Percentiles rank a stretch among this genome's conserved stretches.
Evolutionary conservation across 306 rosid genomes (phyloP).

Genomic region (Trifolium pratense): DNA sequence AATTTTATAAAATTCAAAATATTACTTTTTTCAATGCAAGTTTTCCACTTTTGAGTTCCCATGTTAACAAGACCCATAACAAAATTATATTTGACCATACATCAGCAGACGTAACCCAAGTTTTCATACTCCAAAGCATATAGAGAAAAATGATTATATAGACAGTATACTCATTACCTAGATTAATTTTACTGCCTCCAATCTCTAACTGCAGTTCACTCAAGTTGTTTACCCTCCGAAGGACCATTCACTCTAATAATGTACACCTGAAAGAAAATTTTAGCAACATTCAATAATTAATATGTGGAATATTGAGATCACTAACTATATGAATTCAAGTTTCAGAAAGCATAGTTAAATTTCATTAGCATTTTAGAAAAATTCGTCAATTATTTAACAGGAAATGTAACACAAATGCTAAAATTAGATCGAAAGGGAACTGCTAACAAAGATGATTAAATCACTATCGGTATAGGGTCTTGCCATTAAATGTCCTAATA

Average conservation of each 20-base stretch:
- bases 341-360: not conserved
- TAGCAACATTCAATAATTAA: constrained; percentile 29
- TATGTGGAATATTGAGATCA: not conserved
- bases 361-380: not conserved
- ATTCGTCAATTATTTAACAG: not conserved
- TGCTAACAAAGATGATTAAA: too few relatives aligned
- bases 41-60: too few relatives aligned
- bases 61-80: too few relatives aligned
- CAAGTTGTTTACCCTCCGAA: constrained; percentile 29
- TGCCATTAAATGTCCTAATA: not conserved
- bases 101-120: not conserved
- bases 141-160: not conserved
- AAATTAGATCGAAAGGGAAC: constrained; percentile 5
- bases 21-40: too few relatives aligned
- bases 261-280: constrained; percentile 57
- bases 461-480: not conserved
- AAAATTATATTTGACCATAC: constrained; percentile 1
- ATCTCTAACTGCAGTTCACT: constrained; percentile 35
- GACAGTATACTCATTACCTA: constrained; percentile 41
- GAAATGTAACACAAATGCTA: too few relatives aligned
- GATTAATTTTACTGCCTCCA: constrained; percentile 37
- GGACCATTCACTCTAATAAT: constrained; percentile 60
- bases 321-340: constrained; percentile 9
- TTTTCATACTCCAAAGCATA: not conserved
- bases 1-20: too few relatives aligned